Evolutionary conservation across 2,329 filamentous ascomycete species (phyloP), one percentile per base, ranked within the genome.

Genomic region (Neofusicoccum sp.): DNA sequence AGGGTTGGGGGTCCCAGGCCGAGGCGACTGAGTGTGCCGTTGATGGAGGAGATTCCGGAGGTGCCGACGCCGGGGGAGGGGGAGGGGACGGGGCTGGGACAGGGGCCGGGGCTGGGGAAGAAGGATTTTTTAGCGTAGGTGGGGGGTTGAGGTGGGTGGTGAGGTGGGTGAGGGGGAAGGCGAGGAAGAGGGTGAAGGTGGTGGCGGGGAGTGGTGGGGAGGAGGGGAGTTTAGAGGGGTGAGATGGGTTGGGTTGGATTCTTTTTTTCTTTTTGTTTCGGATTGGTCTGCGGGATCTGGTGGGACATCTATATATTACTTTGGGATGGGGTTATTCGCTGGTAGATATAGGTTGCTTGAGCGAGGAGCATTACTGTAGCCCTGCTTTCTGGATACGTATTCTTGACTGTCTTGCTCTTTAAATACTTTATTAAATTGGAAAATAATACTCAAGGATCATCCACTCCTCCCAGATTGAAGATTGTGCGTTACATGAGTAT

Each of bases 71-170:
- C 54, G 4, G 39, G 39, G 3, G 54, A 58, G n/a, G 54, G 41
- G 22, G 28, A 41, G 36, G 22, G 9, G 1, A n/a, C 9, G n/a
- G 31, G 34, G 4, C 5, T 6, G 16, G 22, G 22, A 1, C 14
- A 28, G 2, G 16, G 3, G 4, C n/a, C 29, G 4, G 8, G 3
- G 4, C n/a, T n/a, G 4, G 8, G 29, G n/a, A 45, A 22, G 54
- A 58, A 58, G 54, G 54, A 58, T 58, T 58, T 58, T 58, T 58
- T 58, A 58, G 54, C 16, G 31, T 31, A 58, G 43, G 43, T 8
- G n/a, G 41, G 54, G 14, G 54, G 54, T 29, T 58, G 54, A 58
- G 54, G 41, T 22, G 22, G 54, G 54, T 45, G 39, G 54, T 45
- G 29, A 29, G 39, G 14, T 58, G 54, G 54, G 41, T 58, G 1